Base-by-base conservation (phyloP, 768 basidiomycete genomes). In the Termitomyces sp. region DNA sequence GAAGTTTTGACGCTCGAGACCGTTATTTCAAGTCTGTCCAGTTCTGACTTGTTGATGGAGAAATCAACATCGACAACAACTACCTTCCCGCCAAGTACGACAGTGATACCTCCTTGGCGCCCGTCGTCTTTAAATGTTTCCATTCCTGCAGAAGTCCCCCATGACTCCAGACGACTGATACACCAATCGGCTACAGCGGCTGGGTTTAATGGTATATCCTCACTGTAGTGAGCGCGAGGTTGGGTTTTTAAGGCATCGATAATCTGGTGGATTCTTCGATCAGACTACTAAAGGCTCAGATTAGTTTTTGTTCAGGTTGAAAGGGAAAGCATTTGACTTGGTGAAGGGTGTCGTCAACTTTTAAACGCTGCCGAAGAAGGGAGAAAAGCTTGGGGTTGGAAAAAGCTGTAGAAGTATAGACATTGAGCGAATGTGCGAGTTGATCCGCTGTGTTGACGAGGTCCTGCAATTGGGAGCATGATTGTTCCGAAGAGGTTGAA, bases 21-120 rank as follows among this genome's bases (percentile, higher is more conserved):
- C 22, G 68, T 70, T 26, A 85, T 64, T 13, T 59, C 67, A 4
- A 81, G 77, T 20, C 66, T 66, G 16, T 65, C 60, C 0, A 73
- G 67, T 46, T 78, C 67, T 11, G 67, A 66, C 24, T 69, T 72
- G 58, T 80, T 72, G 57, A 85, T 68, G 14, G 73, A 65, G 60
- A 92, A 80, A 62, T 89, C 86, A 58, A 91, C 77, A 66, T 92
- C 90, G 54, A 92, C 72, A 35, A 92, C 89, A 10, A 92, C 73
- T n/a, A 90, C 84, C 67, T 90, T 90, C 2, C 90, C 90, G 3
- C 84, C 90, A 38, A 91, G 78, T 20, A 86, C 79, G 40, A 90
- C 72, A 0, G 79, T 85, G 41, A 79, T 72, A 26, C 73, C 73
- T 16, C 79, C 80, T 58, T 78, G 79, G 38, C 76, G 75, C 20